phyloP scores from a whole-genome alignment of 306 rosid species.

The Comarum palustre region DNA sequence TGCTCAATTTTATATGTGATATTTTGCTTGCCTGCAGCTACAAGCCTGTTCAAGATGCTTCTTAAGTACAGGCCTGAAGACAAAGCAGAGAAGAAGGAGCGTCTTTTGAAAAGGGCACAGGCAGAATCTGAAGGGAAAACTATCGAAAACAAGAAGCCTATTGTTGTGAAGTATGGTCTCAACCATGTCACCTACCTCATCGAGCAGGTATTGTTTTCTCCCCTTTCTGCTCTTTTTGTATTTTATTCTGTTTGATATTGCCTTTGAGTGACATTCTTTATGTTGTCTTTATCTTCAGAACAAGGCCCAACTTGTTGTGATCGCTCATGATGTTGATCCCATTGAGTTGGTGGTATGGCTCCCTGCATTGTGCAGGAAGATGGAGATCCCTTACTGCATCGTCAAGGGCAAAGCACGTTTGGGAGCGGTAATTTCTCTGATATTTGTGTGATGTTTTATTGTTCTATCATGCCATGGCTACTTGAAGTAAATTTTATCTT shows the following conservation, averaged over 20 bases:
- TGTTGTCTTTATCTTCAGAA: constrained; percentile 37
- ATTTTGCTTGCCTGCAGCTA: constrained; percentile 34
- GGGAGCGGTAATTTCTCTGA: constrained; percentile 47
- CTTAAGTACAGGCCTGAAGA: constrained; percentile 81
- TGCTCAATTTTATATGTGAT: neutral
- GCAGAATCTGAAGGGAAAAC: constrained; percentile 67
- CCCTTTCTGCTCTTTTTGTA: neutral
- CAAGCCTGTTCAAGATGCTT: constrained; percentile 65
- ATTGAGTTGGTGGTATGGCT: constrained; percentile 86
- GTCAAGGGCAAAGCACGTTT: constrained; percentile 83
- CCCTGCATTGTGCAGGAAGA: constrained; percentile 79
- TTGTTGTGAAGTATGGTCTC: constrained; percentile 69
- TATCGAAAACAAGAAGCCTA: constrained; percentile 58
- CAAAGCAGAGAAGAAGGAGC: constrained; percentile 66
- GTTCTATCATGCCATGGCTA: neutral
- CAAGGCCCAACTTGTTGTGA: constrained; percentile 79
- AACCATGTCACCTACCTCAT: constrained; percentile 77
- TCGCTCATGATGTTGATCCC: constrained; percentile 83
- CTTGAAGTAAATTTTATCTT: neutral
- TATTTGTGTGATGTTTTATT: neutral
- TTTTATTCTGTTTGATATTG: neutral
- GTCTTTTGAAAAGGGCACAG: constrained; percentile 68
- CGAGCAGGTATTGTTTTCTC: constrained; percentile 46
- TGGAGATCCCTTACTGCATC: constrained; percentile 87
- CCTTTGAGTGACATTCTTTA: neutral